phyloP scores from a whole-genome alignment of 768 basidiomycete genomes.

The Kwoniella sp. region DNA sequence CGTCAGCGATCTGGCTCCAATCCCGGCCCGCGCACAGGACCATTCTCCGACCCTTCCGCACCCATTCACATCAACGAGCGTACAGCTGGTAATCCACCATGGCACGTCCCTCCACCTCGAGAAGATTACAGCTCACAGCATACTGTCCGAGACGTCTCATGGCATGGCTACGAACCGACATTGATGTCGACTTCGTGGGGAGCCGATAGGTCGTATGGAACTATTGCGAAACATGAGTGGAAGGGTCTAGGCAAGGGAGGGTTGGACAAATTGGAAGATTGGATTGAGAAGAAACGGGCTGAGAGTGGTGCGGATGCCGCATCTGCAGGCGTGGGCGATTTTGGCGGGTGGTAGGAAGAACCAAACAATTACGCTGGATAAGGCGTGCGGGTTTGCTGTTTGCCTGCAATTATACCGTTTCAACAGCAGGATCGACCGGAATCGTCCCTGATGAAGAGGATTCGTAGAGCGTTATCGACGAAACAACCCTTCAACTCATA shows the following conservation, averaged over 20 bases:
- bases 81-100: constrained; percentile 15
- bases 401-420: too few relatives aligned
- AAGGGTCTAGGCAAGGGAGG: constrained; percentile 77
- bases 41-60: constrained; percentile 67
- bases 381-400: too few relatives aligned
- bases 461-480: too few relatives aligned
- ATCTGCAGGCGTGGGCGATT: not conserved
- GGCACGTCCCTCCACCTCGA: constrained; percentile 50
- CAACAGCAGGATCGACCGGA: too few relatives aligned
- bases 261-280: constrained; percentile 66
- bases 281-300: constrained; percentile 63
- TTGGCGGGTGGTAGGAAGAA: not conserved
- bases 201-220: constrained; percentile 63
- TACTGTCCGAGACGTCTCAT: constrained; percentile 91
- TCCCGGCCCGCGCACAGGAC: constrained; percentile 16
- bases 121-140: constrained; percentile 41
- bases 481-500: too few relatives aligned
- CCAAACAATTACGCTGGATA: too few relatives aligned
- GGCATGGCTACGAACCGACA: constrained; percentile 89
- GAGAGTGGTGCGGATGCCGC: constrained; percentile 5
- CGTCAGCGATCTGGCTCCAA: constrained; percentile 48
- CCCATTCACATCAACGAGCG: constrained; percentile 31
- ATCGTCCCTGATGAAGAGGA: too few relatives aligned
- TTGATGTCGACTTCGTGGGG: constrained; percentile 93
- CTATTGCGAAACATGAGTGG: constrained; percentile 93